Evolutionary conservation across 768 basidiomycete species (phyloP), one percentile per base, ranked within the genome.

Genomic region (Hericium coralloides): DNA sequence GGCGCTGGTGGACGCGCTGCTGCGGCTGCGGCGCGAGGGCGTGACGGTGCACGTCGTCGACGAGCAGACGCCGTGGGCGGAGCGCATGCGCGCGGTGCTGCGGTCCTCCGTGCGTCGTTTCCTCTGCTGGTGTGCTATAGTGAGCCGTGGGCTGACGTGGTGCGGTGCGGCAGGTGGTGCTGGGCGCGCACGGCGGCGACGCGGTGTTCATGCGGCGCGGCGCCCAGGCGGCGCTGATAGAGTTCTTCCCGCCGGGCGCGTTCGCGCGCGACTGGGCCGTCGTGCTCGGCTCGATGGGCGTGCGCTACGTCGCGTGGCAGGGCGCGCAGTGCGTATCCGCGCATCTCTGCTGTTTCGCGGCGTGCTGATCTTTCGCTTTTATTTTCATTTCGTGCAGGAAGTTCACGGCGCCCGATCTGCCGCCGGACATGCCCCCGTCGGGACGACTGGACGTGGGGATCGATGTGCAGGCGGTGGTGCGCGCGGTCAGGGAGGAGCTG

Each of bases 1-100:
- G 17, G 74, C 74, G 48, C 74, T 95, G 39, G 73, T 90, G 4
- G 68, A 68, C n/a, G 82, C 77, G 38, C 69, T 93, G 63, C 64
- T 68, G 48, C 72, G 72, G 56, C 71, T 93, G 67, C 74, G 72
- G 58, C 45, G 20, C 47, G 5, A 49, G 2, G 60, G 62, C 14
- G 41, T 58, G 14, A 53, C 14, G 17, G 57, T 63, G 5, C 38
- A 55, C 45, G 41, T 63, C 5, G 15, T 63, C 22, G 52, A 61
- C 6, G 60, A 61, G 26, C 31, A 31, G 4, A 53, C 57, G 43
- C 55, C 47, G 15, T 63, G 62, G 62, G 22, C 38, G 52, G 53
- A 47, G 41, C 59, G 62, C 18, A 61, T 61, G 62, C 41, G 20
- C 9, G 62, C 62, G 38, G 17, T 63, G 20, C 49, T 53, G 25